Evolutionary conservation across 2,329 filamentous ascomycete genomes (phyloP), one percentile per base, ranked within the genome.

Genomic region (Sporothrix sp.): DNA sequence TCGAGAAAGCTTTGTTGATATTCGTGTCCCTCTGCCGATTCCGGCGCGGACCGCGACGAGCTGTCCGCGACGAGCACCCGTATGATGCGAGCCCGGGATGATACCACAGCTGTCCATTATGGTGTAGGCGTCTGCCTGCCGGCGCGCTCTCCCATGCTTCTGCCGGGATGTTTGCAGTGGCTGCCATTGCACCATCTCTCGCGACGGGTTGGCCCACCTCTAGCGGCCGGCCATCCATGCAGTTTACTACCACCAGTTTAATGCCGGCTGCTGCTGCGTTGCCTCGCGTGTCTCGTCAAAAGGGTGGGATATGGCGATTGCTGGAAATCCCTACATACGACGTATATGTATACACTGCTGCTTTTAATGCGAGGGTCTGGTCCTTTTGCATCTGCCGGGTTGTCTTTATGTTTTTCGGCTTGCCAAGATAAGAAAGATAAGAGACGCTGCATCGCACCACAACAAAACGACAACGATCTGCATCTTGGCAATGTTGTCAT

Each of bases 61-160:
- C n/a, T n/a, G n/a, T n/a, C n/a, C n/a, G n/a, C n/a, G n/a, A n/a
- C n/a, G n/a, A n/a, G n/a, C n/a, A n/a, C n/a, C n/a, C n/a, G n/a
- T n/a, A n/a, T n/a, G n/a, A 10, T 21, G 36, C 18, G 18, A 42
- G 39, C 14, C 42, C 27, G 4, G 13, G 13, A 46, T 46, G 43
- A 46, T 46, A 32, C 43, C 43, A 46, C 43, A 25, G 21, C 21
- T 28, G 9, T 1, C 32, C 43, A 46, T 46, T 36, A 46, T 46
- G 43, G 10, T 46, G 43, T 32, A 25, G 35, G 30, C n/a, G 11
- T 11, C 7, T 16, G 21, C 10, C 6, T 27, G n/a, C n/a, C n/a
- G n/a, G n/a, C n/a, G n/a, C n/a, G n/a, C n/a, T n/a, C n/a, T n/a
- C n/a, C n/a, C n/a, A n/a, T n/a, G n/a, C n/a, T n/a, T n/a, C n/a